Evolutionary conservation across 2,329 filamentous ascomycete species (phyloP), one percentile per base, ranked within the genome.

Genomic region (Aschersonia sp.): DNA sequence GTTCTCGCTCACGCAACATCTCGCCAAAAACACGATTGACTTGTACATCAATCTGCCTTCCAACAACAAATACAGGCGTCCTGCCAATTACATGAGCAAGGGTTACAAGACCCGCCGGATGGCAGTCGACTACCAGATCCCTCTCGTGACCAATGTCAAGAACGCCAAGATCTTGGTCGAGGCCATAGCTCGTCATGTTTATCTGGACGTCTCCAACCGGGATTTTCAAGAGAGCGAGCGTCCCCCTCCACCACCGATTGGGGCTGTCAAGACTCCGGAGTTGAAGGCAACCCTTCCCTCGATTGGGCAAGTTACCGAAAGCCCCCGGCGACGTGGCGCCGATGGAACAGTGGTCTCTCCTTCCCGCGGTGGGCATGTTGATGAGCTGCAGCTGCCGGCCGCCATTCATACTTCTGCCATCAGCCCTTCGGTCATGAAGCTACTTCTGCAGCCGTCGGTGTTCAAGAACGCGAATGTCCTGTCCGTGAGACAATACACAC

Each of bases 1-100:
- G 68, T 98, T 94, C 70, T 98, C 92, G 7, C 76, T 98, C 52
- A 96, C 88, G 1, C 88, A 97, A 69, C 90, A 96, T 70, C 71
- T 98, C 67, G 85, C 90, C 50, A 97, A 95, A 71, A 97, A 97
- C 70, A 82, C 92, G 65, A 98, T 98, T 58, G 90, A 97, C 64
- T 71, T 98, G 51, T 98, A 98, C 72, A 96, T 98, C 80, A 98
- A 98, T 67, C 68, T 98, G 67, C 92, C 92, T n/a, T 97, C 92
- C 10, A 95, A 79, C 78, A 98, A 98, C 73, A 86, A 89, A 65
- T 98, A 94, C 75, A 81, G 92, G 57, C 82, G 92, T 55, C 92
- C 92, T 33, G 92, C 92, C 58, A 98, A 88, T 72, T 98, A 97
- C 69, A 94, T 98, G 83, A 94, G 86, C 67, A 92, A 92, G 70